A percentile compares a stretch with the other conserved stretches of the same genome.
These are phyloP conservation scores for Ustilago trichophora DNA, from an alignment of 1,284 basidiomycete genomes.

Conservation along the genomic window DNA sequence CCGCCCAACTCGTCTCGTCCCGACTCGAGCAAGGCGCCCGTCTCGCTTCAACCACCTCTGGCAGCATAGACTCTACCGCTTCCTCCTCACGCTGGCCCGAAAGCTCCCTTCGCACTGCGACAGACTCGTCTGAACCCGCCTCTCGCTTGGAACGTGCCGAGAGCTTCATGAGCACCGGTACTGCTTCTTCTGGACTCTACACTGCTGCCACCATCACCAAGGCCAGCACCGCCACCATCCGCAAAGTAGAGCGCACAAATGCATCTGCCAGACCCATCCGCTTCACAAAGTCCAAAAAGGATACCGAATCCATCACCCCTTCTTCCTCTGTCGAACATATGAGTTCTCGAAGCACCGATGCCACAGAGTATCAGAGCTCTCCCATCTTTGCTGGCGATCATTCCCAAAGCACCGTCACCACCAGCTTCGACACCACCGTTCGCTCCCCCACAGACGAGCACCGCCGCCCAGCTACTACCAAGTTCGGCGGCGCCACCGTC, in stretches of 20 bases:
- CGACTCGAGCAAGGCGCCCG: conserved; percentile 36
- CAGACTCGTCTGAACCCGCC: not conserved
- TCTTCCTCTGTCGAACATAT: conserved; percentile 20
- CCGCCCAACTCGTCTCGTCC: conserved; percentile 34
- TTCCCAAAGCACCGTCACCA: conserved; percentile 16
- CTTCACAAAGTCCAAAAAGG: conserved; percentile 21
- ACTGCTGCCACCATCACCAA: conserved; percentile 37
- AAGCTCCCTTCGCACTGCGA: not conserved
- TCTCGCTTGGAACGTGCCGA: conserved; percentile 22
- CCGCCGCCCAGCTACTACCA: not conserved
- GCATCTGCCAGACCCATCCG: conserved; percentile 26
- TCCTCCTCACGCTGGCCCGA: conserved; percentile 12
- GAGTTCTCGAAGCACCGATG: conserved; percentile 18
- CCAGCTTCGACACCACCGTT: conserved; percentile 17
- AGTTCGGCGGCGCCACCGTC: not conserved
- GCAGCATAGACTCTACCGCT: conserved; percentile 20
- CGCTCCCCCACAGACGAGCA: conserved; percentile 3
- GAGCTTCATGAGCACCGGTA: conserved; percentile 40
- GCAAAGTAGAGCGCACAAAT: conserved; percentile 19
- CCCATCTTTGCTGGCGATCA: conserved; percentile 14
- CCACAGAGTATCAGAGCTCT: conserved; percentile 9
- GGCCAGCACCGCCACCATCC: conserved; percentile 40
- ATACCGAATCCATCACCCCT: conserved; percentile 11
- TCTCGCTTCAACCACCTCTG: conserved; percentile 10
- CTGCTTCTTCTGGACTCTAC: conserved; percentile 14